Evolutionary conservation across 106 monocot species (phyloP).

Genomic region (Dendrobium huoshanense): DNA sequence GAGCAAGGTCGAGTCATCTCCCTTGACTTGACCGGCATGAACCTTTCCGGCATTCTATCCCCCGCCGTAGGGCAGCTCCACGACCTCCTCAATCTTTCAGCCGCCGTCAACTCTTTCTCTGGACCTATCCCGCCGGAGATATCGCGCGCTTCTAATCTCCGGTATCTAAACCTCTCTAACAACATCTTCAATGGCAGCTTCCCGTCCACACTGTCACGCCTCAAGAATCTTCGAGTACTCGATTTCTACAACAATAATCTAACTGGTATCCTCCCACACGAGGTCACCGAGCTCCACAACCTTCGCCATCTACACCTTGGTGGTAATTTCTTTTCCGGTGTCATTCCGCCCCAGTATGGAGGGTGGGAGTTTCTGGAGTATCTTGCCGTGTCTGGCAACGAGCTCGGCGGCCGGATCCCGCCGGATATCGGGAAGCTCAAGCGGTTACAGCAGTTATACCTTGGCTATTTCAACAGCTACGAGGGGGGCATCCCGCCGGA

Average conservation of each 20-base stretch:
- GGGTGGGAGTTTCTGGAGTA: constrained; percentile 11
- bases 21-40: constrained; percentile 27
- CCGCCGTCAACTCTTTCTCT: constrained; percentile 35
- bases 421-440: constrained; percentile 17
- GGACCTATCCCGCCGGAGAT: constrained; percentile 40
- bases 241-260: constrained; percentile 78
- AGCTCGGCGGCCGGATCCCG: constrained; percentile 28
- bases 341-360: constrained; percentile 18
- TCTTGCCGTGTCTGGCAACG: constrained; percentile 35
- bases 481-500: constrained; percentile 26
- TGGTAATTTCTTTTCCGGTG: constrained; percentile 39
- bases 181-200: constrained; percentile 45
- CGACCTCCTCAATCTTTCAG: constrained; percentile 33
- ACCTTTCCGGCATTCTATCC: constrained; percentile 37
- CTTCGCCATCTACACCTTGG: constrained; percentile 64
- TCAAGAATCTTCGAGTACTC: constrained; percentile 32
- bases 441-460: constrained; percentile 13
- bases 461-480: constrained; percentile 37
- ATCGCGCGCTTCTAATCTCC: constrained; percentile 30
- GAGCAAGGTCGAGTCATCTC: constrained; percentile 19
- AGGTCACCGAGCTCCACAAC: constrained; percentile 23
- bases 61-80: constrained; percentile 15
- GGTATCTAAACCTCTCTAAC: constrained; percentile 62
- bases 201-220: constrained; percentile 21
- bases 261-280: constrained; percentile 37